Evolutionary conservation across 306 rosid species (phyloP).

Genomic region (Cicer judaicum): DNA sequence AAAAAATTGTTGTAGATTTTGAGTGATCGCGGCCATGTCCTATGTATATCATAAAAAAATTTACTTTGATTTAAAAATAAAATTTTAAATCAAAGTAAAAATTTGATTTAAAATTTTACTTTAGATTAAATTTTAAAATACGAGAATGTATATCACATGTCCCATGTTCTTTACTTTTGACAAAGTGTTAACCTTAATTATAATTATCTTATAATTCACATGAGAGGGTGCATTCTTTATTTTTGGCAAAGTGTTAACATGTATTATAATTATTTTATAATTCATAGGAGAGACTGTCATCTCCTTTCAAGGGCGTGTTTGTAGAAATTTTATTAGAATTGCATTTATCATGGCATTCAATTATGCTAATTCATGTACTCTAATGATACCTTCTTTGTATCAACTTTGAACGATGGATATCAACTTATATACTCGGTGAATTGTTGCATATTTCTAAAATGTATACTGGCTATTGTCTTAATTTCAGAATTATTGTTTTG

Average conservation of each 20-base stretch:
- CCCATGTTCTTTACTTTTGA: neutral
- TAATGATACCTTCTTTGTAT: slow-evolving; percentile 5
- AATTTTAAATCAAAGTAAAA: too few relatives aligned
- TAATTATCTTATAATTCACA: slow-evolving; percentile 7
- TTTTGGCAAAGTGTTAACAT: too few relatives aligned
- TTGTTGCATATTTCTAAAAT: slow-evolving; percentile 1
- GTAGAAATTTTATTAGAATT: neutral
- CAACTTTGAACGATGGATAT: slow-evolving; percentile 4
- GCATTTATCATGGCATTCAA: neutral
- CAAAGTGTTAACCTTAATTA: slow-evolving; percentile 2
- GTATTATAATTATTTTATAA: too few relatives aligned
- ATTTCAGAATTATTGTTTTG: slow-evolving; percentile 6
- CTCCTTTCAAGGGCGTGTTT: too few relatives aligned
- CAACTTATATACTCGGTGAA: slow-evolving; percentile 4
- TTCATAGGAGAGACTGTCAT: too few relatives aligned
- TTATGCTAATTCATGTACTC: neutral
- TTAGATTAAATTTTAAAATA: neutral
- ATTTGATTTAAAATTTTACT: too few relatives aligned
- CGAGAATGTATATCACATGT: neutral
- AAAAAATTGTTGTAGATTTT: too few relatives aligned
- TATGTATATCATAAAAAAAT: too few relatives aligned
- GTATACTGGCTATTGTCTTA: neutral
- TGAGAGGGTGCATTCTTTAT: neutral
- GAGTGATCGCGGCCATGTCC: too few relatives aligned
- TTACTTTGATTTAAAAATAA: too few relatives aligned